Conservation (phyloP, 1,139 yeast genomes). For the Taiozyma sp. region DNA sequence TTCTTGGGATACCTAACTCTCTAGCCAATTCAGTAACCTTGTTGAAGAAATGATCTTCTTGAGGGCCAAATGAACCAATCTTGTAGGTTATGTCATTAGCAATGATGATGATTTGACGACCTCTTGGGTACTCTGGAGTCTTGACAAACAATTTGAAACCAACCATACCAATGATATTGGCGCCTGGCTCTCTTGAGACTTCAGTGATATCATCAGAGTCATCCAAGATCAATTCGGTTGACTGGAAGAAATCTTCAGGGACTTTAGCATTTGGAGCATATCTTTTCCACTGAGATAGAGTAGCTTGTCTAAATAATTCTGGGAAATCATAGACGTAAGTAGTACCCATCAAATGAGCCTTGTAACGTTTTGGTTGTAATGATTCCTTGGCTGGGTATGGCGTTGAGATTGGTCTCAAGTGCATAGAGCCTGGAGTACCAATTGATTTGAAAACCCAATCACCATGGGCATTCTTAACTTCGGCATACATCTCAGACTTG, state of each 20-base stretch:
- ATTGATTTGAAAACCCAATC: conserved; percentile 97
- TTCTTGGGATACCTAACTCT: conserved; percentile 87
- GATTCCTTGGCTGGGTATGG: conserved; percentile 98
- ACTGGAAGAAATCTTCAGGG: conserved; percentile 75
- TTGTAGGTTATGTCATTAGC: conserved; percentile 97
- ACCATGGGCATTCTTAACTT: conserved; percentile 84
- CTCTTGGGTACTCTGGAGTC: conserved; percentile 96
- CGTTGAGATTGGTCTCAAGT: conserved; percentile 88
- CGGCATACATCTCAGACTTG: conserved; percentile 90
- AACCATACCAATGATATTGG: conserved; percentile 95
- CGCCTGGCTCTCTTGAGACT: conserved; percentile 93
- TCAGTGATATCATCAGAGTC: conserved; percentile 85
- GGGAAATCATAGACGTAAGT: conserved; percentile 99
- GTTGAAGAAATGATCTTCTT: conserved; percentile 86
- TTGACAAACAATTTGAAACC: conserved; percentile 89
- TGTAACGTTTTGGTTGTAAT: conserved; percentile 96
- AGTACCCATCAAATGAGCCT: conserved; percentile 97
- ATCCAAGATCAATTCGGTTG: conserved; percentile 74
- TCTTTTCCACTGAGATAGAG: conserved; percentile 79
- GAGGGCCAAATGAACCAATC: conserved; percentile 99
- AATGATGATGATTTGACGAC: conserved; percentile 87
- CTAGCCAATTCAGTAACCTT: conserved; percentile 92
- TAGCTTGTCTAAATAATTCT: conserved; percentile 93
- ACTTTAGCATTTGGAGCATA: conserved; percentile 48
- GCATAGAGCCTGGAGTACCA: conserved; percentile 96